Evolutionary conservation across 2,329 filamentous ascomycete species (phyloP).

Genomic region (Chalaropsis thielavioides): DNA sequence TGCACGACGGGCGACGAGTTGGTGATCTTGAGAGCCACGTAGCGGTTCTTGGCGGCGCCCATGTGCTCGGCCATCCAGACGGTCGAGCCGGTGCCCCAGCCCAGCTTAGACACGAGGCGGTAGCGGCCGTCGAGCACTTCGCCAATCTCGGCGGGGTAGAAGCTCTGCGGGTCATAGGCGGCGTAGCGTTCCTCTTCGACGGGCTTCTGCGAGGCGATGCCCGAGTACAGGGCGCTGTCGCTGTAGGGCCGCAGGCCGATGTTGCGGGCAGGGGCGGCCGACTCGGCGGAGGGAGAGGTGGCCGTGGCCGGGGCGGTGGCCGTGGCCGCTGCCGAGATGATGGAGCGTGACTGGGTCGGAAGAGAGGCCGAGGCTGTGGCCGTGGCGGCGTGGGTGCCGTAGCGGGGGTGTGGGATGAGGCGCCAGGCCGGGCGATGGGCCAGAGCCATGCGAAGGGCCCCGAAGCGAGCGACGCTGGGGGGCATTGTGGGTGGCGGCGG

Average conservation of each 20-base stretch:
- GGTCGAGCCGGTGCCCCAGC: slow-evolving; percentile 28
- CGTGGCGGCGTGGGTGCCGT: neutral
- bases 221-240: slow-evolving; percentile 8
- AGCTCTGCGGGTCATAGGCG: slow-evolving; percentile 22
- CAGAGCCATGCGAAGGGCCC: slow-evolving; percentile 3
- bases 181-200: slow-evolving; percentile 22
- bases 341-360: neutral
- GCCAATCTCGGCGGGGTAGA: slow-evolving; percentile 25
- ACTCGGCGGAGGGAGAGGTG: neutral
- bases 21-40: slow-evolving; percentile 23
- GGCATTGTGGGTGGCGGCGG: neutral
- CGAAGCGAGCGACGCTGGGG: slow-evolving; percentile 6
- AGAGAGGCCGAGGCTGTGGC: neutral
- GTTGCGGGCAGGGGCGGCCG: neutral
- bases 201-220: slow-evolving; percentile 10
- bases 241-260: slow-evolving; percentile 9
- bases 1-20: slow-evolving; percentile 21
- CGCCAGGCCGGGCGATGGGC: slow-evolving; percentile 13
- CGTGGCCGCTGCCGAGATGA: neutral
- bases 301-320: neutral
- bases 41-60: slow-evolving; percentile 19
- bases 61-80: slow-evolving; percentile 27
- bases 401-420: slow-evolving; percentile 3
- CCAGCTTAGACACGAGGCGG: slow-evolving; percentile 27
- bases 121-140: slow-evolving; percentile 26